Evolutionary conservation across 257 asterid species (phyloP), one percentile per base, ranked within the genome.

Genomic region (Nicotiana otophora): DNA sequence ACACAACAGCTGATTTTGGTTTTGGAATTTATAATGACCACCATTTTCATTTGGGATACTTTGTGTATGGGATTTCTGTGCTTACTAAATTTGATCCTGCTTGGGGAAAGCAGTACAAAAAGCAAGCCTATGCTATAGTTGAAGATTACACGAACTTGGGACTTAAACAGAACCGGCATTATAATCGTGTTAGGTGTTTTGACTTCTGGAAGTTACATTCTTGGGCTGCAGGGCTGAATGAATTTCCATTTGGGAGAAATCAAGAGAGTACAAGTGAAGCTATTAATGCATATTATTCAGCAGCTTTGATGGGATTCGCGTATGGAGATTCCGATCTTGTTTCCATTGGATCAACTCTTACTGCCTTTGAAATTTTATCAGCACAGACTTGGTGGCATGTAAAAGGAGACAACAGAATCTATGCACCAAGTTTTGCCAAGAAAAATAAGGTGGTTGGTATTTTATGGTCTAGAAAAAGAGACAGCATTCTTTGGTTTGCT

Each of bases 191-290:
- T 88, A 92, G 99, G 81, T 90, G 95, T 72, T 96, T 93, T 26
- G 99, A 96, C 80, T 48, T 88, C 39, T 96, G 97, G 97, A 87
- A 88, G 65, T 81, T 96, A 82, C 99, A 94, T 91, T 96, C 99
- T 82, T 94, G 98, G 99, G 98, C 98, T 7, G 95, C 97, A 34
- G 99, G 99, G 81, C 74, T 96, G 54, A 96, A 95, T 0, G 99
- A 93, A 64, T 96, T 91, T 85, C 92, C 93, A 42, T 98, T 94
- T 66, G 99, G 99, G 1, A 89, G 98, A 62, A 93, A 96, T 64
- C 99, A 96, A 64, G 98, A 94, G 82, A 96, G 98, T 91, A 91
- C 99, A 3, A 94, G 99, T 5, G 98, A 96, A 89, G 99, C 99
- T 0, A 85, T 96, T 53, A 96, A 92, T 81, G 98, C 94, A 10